Evolutionary conservation across 352 stramenopile species (phyloP).

Genomic region (Elongisporangium anandrum): DNA sequence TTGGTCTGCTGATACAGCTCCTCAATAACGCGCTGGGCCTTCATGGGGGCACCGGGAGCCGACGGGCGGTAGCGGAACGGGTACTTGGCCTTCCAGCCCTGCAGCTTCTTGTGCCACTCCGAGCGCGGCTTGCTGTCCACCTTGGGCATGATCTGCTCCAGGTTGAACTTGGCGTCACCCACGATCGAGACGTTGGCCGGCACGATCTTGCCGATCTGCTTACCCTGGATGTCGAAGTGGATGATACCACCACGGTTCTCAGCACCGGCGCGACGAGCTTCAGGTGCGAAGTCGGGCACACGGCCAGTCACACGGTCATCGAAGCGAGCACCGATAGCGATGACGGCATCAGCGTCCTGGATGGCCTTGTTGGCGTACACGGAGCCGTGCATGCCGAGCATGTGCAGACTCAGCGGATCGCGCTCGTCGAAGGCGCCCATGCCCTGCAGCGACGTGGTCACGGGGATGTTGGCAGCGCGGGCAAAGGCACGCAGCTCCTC

Average conservation of each 20-base stretch:
- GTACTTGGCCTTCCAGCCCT: constrained; percentile 89
- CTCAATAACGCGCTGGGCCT: constrained; percentile 91
- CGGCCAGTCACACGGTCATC: constrained; percentile 95
- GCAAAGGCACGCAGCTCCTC: constrained; percentile 90
- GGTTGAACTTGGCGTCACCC: constrained; percentile 89
- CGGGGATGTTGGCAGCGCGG: constrained; percentile 91
- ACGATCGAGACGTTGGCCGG: constrained; percentile 74
- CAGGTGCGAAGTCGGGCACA: constrained; percentile 91
- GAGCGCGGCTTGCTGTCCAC: constrained; percentile 76
- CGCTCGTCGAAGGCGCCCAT: constrained; percentile 94
- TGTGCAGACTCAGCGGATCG: constrained; percentile 92
- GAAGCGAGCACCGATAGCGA: constrained; percentile 93
- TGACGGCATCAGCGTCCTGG: constrained; percentile 93
- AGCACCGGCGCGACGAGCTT: constrained; percentile 86
- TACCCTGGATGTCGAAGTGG: constrained; percentile 93
- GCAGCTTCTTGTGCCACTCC: constrained; percentile 91
- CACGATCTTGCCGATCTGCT: constrained; percentile 85
- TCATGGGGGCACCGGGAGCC: constrained; percentile 76
- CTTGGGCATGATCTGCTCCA: constrained; percentile 86
- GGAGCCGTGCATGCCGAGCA: constrained; percentile 97
- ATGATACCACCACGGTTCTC: constrained; percentile 94
- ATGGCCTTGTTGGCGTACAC: constrained; percentile 96
- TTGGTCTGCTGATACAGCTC: constrained; percentile 95
- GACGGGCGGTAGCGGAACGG: constrained; percentile 89
- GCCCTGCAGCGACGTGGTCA: constrained; percentile 93